phyloP scores from a whole-genome alignment of 2,329 filamentous ascomycete genomes.

The Paraphaeosphaeria minitans region DNA sequence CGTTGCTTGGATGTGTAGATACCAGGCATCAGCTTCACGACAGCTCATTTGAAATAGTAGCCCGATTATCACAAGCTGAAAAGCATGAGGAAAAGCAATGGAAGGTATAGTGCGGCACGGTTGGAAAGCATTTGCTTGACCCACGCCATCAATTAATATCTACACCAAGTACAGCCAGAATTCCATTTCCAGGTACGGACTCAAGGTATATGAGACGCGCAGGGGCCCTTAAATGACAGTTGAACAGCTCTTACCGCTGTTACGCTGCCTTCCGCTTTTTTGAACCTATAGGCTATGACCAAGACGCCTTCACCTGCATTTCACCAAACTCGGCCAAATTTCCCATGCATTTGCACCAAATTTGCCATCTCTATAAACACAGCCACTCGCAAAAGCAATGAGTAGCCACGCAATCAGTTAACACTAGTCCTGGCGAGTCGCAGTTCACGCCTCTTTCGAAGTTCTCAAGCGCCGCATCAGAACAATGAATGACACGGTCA shows the following conservation, averaged over 20 bases:
- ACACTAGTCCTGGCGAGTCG: background rate
- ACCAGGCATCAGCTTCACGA: too few relatives aligned
- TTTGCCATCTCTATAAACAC: background rate
- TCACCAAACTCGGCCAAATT: background rate
- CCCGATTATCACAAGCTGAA: too few relatives aligned
- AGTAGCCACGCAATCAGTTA: background rate
- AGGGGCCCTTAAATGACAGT: background rate
- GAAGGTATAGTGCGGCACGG: too few relatives aligned
- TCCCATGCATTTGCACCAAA: background rate
- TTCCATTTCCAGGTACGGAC: too few relatives aligned
- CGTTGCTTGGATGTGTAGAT: too few relatives aligned
- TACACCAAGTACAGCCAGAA: too few relatives aligned
- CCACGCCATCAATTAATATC: background rate
- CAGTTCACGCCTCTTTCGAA: background rate
- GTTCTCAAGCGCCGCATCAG: background rate
- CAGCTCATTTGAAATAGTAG: too few relatives aligned
- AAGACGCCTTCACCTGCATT: background rate
- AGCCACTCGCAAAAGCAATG: background rate
- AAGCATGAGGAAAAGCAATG: too few relatives aligned
- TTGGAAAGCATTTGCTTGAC: background rate
- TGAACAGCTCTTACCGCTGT: background rate
- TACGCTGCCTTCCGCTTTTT: background rate
- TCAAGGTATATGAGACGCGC: background rate
- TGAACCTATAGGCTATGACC: background rate
- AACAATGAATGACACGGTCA: background rate